Evolutionary conservation across 1,284 basidiomycete genomes (phyloP).

Genomic region (Pseudozyma pruni): DNA sequence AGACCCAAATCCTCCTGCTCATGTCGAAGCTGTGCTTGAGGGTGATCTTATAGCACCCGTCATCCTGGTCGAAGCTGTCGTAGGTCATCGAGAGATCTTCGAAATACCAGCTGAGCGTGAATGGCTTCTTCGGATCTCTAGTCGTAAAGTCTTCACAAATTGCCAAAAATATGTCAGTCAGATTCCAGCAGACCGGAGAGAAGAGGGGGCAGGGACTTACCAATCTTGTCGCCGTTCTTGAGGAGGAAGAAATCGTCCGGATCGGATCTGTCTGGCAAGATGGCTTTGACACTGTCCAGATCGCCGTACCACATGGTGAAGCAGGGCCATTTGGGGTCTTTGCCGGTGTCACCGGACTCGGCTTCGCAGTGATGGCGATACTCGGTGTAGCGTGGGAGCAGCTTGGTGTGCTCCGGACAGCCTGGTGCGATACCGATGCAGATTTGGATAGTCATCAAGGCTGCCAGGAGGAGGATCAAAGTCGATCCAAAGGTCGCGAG

Average conservation of each 20-base stretch:
- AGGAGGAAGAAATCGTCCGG: slow-evolving; percentile 12
- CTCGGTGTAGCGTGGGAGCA: slow-evolving; percentile 12
- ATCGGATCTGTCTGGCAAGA: not conserved
- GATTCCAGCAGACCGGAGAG: not conserved
- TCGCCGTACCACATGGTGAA: slow-evolving; percentile 9
- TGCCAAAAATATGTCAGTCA: not conserved
- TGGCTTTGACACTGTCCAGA: not conserved
- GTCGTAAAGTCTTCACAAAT: slow-evolving; percentile 16
- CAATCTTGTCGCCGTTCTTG: slow-evolving; percentile 14
- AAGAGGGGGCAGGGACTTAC: slow-evolving; percentile 1
- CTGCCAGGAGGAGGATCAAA: not conserved
- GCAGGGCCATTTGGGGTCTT: slow-evolving; percentile 21
- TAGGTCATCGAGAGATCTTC: not conserved
- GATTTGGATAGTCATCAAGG: not conserved
- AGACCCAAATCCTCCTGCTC: slow-evolving; percentile 17
- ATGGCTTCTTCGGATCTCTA: slow-evolving; percentile 4
- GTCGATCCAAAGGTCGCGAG: too few relatives aligned
- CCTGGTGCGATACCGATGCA: too few relatives aligned
- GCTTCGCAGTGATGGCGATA: slow-evolving; percentile 19
- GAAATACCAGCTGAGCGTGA: slow-evolving; percentile 4
- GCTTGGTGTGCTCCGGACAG: not conserved
- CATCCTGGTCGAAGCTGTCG: not conserved
- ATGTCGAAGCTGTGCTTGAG: not conserved
- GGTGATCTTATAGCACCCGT: slow-evolving; percentile 8
- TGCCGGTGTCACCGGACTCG: not conserved